Evolutionary conservation across 345 rosid genomes (phyloP).

Genomic region (Linum usitatissimum): DNA sequence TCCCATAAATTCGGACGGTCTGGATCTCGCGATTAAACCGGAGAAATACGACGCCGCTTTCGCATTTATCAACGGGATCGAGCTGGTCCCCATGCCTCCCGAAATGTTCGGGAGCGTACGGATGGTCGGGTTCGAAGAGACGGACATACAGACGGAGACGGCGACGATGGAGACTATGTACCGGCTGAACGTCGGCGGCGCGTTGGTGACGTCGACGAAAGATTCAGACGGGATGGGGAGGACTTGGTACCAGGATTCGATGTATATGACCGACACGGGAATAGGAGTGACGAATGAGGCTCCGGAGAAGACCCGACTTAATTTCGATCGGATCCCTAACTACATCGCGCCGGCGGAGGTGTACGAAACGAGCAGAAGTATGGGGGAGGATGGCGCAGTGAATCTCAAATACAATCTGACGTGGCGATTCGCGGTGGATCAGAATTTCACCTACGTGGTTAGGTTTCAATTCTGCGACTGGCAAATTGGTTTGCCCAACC

Average conservation of each 20-base stretch:
- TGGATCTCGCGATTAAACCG: slow-evolving; percentile 45
- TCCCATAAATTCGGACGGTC: slow-evolving; percentile 20
- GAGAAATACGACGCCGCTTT: slow-evolving; percentile 29
- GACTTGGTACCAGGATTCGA: slow-evolving; percentile 65
- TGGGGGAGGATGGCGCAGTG: slow-evolving; percentile 29
- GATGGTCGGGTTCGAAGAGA: slow-evolving; percentile 45
- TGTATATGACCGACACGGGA: slow-evolving; percentile 38
- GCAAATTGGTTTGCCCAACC: slow-evolving; percentile 33
- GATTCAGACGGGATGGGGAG: slow-evolving; percentile 48
- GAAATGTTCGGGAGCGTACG: slow-evolving; percentile 37
- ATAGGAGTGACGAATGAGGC: slow-evolving; percentile 25
- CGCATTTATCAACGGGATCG: slow-evolving; percentile 70
- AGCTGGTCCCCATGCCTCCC: slow-evolving; percentile 38
- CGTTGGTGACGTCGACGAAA: slow-evolving; percentile 36
- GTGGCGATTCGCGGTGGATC: slow-evolving; percentile 63
- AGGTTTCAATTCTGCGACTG: slow-evolving; percentile 77
- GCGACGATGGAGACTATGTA: slow-evolving; percentile 48
- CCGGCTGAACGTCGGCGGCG: slow-evolving; percentile 67
- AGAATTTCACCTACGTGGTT: slow-evolving; percentile 50
- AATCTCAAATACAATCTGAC: slow-evolving; percentile 51
- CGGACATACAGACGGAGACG: slow-evolving; percentile 19
- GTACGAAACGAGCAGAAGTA: slow-evolving; percentile 48
- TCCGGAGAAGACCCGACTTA: slow-evolving; percentile 14
- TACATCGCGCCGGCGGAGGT: slow-evolving; percentile 47
- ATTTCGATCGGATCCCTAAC: slow-evolving; percentile 29